Conservation (phyloP, 192 early-diverging fungal species). For the Mortierella claussenii region DNA sequence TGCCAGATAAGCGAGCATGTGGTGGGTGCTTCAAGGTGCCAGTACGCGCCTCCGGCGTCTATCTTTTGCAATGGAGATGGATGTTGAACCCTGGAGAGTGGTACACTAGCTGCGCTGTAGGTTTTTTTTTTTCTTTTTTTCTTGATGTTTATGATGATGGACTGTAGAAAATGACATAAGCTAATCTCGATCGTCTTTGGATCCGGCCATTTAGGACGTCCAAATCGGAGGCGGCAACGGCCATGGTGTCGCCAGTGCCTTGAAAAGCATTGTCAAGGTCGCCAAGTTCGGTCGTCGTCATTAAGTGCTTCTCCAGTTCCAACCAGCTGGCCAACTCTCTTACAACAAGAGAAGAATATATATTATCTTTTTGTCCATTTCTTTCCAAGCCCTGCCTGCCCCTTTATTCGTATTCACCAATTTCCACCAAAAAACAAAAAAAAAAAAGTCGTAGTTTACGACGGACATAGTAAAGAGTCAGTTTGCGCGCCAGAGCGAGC, state of each 20-base stretch:
- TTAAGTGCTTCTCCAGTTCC: not conserved
- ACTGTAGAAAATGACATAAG: not conserved
- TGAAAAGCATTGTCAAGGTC: too few relatives aligned
- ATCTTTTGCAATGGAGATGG: slow-evolving; percentile 51
- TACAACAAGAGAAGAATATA: not conserved
- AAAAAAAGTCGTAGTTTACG: too few relatives aligned
- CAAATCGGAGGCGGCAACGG: slow-evolving; percentile 3
- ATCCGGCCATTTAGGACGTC: slow-evolving; percentile 15
- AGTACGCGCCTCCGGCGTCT: slow-evolving; percentile 23
- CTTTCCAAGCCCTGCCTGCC: not conserved
- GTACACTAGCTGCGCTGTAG: slow-evolving; percentile 54
- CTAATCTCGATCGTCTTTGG: not conserved
- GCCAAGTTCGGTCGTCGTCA: too few relatives aligned
- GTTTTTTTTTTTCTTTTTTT: not conserved
- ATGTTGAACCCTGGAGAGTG: slow-evolving; percentile 51
- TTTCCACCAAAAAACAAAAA: too few relatives aligned
- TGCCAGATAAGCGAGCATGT: slow-evolving; percentile 17
- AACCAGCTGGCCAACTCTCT: not conserved
- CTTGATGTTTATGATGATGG: not conserved
- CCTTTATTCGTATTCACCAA: not conserved
- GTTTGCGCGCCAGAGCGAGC: too few relatives aligned
- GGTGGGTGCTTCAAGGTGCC: slow-evolving; percentile 52
- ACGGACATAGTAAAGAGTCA: too few relatives aligned
- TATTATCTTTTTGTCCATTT: not conserved
- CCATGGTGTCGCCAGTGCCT: too few relatives aligned